Base-by-base conservation (phyloP, 2,329 filamentous ascomycete genomes). In the Ascochyta pisi region DNA sequence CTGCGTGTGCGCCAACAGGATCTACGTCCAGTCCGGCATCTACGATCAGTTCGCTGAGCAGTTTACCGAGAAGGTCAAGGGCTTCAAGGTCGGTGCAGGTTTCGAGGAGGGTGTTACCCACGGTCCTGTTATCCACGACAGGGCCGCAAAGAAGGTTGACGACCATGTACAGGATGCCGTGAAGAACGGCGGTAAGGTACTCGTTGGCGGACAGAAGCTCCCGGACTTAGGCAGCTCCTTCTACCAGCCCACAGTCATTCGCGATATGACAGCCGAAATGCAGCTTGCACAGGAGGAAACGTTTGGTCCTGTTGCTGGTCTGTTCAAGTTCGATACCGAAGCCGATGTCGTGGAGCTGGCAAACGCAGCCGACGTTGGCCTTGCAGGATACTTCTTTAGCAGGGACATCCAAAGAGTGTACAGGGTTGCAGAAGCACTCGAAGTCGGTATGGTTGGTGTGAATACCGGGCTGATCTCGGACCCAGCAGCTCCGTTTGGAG, bases 381-480 rank as follows among this genome's bases (percentile, higher is more conserved):
- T 99, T 33, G 95, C 94, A 0, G 94, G 91, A 0, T 98, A 98
- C 79, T 96, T 99, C 81, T 98, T 91, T 82, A 92, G 82, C 60
- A 79, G 77, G 41, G 84, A 87, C 62, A 68, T 88, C 5, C 81
- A 83, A 63, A 77, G 86, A 26, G 79, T 82, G 53, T 87, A 86
- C 75, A 77, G 85, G 39, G 80, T 88, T 39, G 84, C 85, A 0
- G 85, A 88, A 67, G 83, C 84, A 15, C 78, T 96, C 35, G 89
- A 96, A 73, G 90, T 94, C 1, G 92, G 91, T 49, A 96, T 96
- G 92, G 86, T 96, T 1, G 91, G 91, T 51, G 75, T 83, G 37
- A 83, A 83, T 64, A 82, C 81, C 5, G 80, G 80, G 1, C 46
- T 82, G 52, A 81, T 82, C 46, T 79, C 76, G 3, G 82, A 83